These are phyloP conservation scores for Candida incommunis DNA, from an alignment of 805 yeast species.

Conservation along the genomic window DNA sequence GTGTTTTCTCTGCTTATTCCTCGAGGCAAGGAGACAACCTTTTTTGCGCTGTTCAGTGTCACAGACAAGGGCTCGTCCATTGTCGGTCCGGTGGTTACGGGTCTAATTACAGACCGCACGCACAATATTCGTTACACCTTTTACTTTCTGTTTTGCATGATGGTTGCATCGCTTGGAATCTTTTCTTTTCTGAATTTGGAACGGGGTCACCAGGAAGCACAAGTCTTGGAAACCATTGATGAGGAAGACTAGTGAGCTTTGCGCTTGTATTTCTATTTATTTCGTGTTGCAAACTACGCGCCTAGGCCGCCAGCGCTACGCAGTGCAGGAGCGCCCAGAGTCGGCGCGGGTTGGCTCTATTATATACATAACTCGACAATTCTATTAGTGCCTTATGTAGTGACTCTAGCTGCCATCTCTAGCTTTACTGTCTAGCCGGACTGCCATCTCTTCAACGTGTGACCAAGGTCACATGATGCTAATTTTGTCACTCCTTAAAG, in stretches of 20 bases:
- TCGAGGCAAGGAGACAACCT: slow-evolving; percentile 57
- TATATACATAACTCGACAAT: no score
- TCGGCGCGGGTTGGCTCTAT: no score
- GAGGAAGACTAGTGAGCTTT: slow-evolving; percentile 11
- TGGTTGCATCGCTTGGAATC: slow-evolving; percentile 44
- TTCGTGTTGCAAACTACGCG: no score
- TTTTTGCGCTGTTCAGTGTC: slow-evolving; percentile 60
- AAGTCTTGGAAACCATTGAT: slow-evolving; percentile 22
- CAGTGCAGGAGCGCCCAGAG: neutral
- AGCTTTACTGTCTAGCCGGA: no score
- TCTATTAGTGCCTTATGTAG: no score
- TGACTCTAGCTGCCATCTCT: no score
- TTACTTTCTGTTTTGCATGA: slow-evolving; percentile 41
- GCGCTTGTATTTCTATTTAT: neutral
- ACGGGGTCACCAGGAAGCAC: slow-evolving; percentile 46
- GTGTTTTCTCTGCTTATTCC: slow-evolving; percentile 59
- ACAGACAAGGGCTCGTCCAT: slow-evolving; percentile 74
- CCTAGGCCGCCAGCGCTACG: neutral
- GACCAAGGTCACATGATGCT: no score
- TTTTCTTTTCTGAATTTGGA: slow-evolving; percentile 40
- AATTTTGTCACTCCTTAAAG: no score
- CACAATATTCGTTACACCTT: slow-evolving; percentile 66
- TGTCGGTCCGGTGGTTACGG: slow-evolving; percentile 61
- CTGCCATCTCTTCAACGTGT: no score
- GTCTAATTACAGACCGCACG: slow-evolving; percentile 53